Evolutionary conservation across 225 moss, liverwort and hornwort species (phyloP), one percentile per base, ranked within the genome.

Genomic region (Ulota crispa): DNA sequence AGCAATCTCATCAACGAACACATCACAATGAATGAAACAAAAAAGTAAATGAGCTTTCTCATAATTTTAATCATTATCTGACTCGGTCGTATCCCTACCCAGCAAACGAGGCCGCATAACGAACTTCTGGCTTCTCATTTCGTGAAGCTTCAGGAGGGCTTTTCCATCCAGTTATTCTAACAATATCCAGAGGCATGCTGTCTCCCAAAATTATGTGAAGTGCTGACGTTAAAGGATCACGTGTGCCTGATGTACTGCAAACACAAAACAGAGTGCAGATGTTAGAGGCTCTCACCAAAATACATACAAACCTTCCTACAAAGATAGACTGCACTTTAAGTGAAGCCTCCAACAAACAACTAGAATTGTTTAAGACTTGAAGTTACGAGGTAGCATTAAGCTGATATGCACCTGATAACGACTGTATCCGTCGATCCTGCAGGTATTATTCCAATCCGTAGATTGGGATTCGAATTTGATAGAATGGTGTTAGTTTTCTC

Each of bases 51-150:
- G 32, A 69, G 60, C 37, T 69, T 78, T 78, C 23, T 60, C 54
- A 73, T 19, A 64, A 62, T 70, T 39, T 60, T 20, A 67, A 64
- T 47, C 50, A 77, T 13, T 41, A 36, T 80, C 15, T 59, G 59
- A 80, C 45, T 75, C 28, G 45, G 63, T 66, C 76, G 42, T 14
- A 14, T 72, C 26, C 89, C 78, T 91, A 98, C 97, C 95, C 95
- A 81, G 95, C 95, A 89, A 98, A 98, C 23, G 97, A 97, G 60
- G 97, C 97, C 78, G 95, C 97, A 86, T 97, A 97, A 54, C 94
- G 97, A 5, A 95, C 91, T 86, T 87, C 82, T 26, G 97, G 94
- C 61, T 76, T 82, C 75, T 95, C 94, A 81, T 82, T 91, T 87
- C 68, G 84, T 43, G 87, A 72, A 32, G 64, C 47, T 76, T 89